Percentiles rank a stretch among this genome's conserved stretches.
Conservation (phyloP, 441 rosid genomes). For the Dalechampia spathulata region DNA sequence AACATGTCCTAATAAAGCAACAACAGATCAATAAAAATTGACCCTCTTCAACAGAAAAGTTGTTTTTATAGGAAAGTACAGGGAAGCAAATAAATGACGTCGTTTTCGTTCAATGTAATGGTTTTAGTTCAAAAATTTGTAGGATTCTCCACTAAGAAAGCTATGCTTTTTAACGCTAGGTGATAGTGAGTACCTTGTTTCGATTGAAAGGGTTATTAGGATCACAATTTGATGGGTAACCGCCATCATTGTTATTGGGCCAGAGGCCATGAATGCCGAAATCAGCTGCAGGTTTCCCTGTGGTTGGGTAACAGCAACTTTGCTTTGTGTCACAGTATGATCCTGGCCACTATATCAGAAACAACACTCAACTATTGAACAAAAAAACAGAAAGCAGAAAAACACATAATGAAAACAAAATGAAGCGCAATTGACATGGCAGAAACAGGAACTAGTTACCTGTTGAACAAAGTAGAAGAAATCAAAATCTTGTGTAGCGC, state of each 20-base stretch:
- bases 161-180: too few species aligned
- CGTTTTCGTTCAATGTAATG: too few species aligned
- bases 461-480: constrained; percentile 93
- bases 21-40: neutral
- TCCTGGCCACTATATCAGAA: constrained; percentile 71
- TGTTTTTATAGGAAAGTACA: too few species aligned
- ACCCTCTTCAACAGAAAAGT: neutral
- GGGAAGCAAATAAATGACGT: too few species aligned
- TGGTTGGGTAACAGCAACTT: constrained; percentile 72
- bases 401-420: neutral
- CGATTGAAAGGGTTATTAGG: constrained; percentile 36
- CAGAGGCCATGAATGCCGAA: constrained; percentile 94
- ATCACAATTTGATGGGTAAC: constrained; percentile 79
- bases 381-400: constrained; percentile 83
- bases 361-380: constrained; percentile 84
- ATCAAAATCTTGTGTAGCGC: constrained; percentile 56
- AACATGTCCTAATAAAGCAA: neutral
- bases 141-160: neutral
- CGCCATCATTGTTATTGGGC: constrained; percentile 76
- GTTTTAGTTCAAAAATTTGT: too few species aligned
- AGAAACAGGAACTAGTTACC: too few species aligned
- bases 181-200: constrained; percentile 36
- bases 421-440: neutral
- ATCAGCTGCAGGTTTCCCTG: constrained; percentile 83
- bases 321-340: constrained; percentile 61